Percentiles rank a stretch among this genome's conserved stretches.
phyloP scores from a whole-genome alignment of 495 filamentous ascomycete genomes.

The Penicillium cosmopolitanum region DNA sequence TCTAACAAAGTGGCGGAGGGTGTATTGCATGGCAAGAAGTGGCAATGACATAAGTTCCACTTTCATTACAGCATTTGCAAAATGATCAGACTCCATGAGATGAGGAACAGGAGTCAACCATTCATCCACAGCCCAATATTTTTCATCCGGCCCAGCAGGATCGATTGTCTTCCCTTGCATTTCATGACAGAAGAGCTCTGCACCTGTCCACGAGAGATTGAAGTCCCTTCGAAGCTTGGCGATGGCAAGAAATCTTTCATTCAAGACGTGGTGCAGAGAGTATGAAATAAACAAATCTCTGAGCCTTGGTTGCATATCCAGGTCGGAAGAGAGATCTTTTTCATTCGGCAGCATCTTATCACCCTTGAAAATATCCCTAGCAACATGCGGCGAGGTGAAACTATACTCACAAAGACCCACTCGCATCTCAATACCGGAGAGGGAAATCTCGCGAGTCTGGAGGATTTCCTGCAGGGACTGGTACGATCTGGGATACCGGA shows the following conservation, averaged over 20 bases:
- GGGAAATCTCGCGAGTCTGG: constrained; percentile 12
- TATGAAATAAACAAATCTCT: constrained; percentile 69
- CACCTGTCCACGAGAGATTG: constrained; percentile 68
- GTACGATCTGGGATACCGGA: constrained; percentile 69
- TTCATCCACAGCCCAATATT: constrained; percentile 26
- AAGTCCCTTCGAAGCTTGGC: constrained; percentile 59
- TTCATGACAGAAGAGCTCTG: constrained; percentile 61
- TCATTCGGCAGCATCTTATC: too few species aligned
- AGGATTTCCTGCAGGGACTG: constrained; percentile 53
- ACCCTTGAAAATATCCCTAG: constrained; percentile 52
- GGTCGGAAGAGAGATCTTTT: too few species aligned
- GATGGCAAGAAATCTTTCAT: constrained; percentile 66
- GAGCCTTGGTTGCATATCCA: constrained; percentile 25
- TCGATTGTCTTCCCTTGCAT: constrained; percentile 37
- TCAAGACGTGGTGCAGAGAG: constrained; percentile 71
- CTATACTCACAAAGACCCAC: constrained; percentile 53
- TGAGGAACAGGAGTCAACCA: constrained; percentile 30
- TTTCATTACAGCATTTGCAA: constrained; percentile 31
- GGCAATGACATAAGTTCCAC: constrained; percentile 59
- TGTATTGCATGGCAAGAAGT: constrained; percentile 78
- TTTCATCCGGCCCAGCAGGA: constrained; percentile 9
- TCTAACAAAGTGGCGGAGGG: constrained; percentile 75
- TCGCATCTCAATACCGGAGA: constrained; percentile 36
- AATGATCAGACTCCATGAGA: constrained; percentile 55
- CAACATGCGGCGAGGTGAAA: constrained; percentile 46